These are phyloP conservation scores for Chrysosporium queenslandicum DNA, from an alignment of 2,329 filamentous ascomycete genomes.

Conservation along the genomic window DNA sequence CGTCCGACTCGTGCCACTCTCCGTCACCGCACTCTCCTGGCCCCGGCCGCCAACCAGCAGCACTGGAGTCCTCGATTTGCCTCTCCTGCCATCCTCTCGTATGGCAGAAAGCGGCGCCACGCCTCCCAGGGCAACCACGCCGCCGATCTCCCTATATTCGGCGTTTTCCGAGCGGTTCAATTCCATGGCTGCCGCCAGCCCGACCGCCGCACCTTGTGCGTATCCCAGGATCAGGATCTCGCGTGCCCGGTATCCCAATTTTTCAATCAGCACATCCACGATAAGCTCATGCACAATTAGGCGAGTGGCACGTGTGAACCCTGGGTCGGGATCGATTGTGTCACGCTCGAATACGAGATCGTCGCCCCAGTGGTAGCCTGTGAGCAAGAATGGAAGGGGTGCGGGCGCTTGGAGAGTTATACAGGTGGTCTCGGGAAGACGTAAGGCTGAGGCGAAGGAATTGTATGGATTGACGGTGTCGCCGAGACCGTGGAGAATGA, in stretches of 20 bases:
- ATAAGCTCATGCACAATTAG: constrained; percentile 46
- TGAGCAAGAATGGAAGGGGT: constrained; percentile 57
- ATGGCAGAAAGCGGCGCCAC: constrained; percentile 30
- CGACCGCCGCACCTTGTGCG: constrained; percentile 57
- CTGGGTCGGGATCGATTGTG: constrained; percentile 52
- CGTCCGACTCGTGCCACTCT: constrained; percentile 53
- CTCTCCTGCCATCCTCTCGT: constrained; percentile 17
- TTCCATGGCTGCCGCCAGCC: constrained; percentile 46
- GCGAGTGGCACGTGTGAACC: constrained; percentile 44
- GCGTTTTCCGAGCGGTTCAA: constrained; percentile 23
- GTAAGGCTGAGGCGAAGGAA: constrained; percentile 56
- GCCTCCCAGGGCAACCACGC: constrained; percentile 38
- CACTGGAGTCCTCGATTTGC: constrained; percentile 35
- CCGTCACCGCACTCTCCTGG: constrained; percentile 44
- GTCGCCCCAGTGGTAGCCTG: constrained; percentile 61
- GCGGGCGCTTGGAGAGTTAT: constrained; percentile 63
- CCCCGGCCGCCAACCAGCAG: constrained; percentile 35
- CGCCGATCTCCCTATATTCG: constrained; percentile 24
- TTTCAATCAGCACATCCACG: constrained; percentile 41
- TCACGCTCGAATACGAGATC: constrained; percentile 51
- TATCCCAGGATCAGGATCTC: constrained; percentile 58
- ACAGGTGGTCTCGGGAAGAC: constrained; percentile 65
- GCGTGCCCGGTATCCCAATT: constrained; percentile 49
- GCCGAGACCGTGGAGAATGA: constrained; percentile 77
- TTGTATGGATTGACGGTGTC: constrained; percentile 62